These are phyloP conservation scores for Cladobotryum mycophilum DNA, from an alignment of 2,329 filamentous ascomycete species.

Conservation along the genomic window DNA sequence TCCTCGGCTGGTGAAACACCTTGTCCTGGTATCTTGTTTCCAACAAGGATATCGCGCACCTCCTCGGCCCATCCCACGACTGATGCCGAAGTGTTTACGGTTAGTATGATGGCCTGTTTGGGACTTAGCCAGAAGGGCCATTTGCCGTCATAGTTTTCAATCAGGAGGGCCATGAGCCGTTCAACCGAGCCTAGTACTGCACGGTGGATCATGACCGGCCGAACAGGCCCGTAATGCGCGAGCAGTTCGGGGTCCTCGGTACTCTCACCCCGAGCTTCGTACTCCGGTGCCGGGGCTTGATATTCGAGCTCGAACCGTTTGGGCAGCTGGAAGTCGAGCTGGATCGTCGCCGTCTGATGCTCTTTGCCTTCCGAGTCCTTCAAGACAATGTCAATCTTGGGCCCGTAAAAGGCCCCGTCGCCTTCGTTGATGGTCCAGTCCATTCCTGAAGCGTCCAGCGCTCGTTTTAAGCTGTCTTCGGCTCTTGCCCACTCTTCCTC, in stretches of 20 bases:
- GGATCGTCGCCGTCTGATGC: slow-evolving; percentile 83
- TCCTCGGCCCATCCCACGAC: slow-evolving; percentile 45
- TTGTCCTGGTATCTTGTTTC: slow-evolving; percentile 28
- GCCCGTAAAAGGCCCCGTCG: slow-evolving; percentile 85
- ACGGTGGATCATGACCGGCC: slow-evolving; percentile 76
- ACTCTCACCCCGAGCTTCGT: slow-evolving; percentile 48
- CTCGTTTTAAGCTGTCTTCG: slow-evolving; percentile 33
- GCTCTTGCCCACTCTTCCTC: slow-evolving; percentile 54
- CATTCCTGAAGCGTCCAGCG: slow-evolving; percentile 59
- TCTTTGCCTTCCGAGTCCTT: slow-evolving; percentile 76
- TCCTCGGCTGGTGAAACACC: slow-evolving; percentile 30
- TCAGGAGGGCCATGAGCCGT: slow-evolving; percentile 75
- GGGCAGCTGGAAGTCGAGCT: slow-evolving; percentile 84
- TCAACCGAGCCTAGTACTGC: slow-evolving; percentile 81
- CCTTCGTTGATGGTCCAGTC: slow-evolving; percentile 71
- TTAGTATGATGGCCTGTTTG: slow-evolving; percentile 67
- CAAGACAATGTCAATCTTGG: slow-evolving; percentile 84
- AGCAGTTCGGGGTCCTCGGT: slow-evolving; percentile 43
- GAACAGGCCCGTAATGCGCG: slow-evolving; percentile 50
- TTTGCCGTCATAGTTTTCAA: slow-evolving; percentile 72
- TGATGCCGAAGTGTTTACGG: slow-evolving; percentile 56
- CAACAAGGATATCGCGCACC: slow-evolving; percentile 45
- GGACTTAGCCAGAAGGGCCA: slow-evolving; percentile 91
- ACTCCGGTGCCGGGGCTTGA: slow-evolving; percentile 58
- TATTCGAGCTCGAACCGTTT: slow-evolving; percentile 76